Percentiles rank a stretch among this genome's conserved stretches.
phyloP scores from a whole-genome alignment of 176 grass and related monocot species.

The Rhipidocladum racemiflorum region DNA sequence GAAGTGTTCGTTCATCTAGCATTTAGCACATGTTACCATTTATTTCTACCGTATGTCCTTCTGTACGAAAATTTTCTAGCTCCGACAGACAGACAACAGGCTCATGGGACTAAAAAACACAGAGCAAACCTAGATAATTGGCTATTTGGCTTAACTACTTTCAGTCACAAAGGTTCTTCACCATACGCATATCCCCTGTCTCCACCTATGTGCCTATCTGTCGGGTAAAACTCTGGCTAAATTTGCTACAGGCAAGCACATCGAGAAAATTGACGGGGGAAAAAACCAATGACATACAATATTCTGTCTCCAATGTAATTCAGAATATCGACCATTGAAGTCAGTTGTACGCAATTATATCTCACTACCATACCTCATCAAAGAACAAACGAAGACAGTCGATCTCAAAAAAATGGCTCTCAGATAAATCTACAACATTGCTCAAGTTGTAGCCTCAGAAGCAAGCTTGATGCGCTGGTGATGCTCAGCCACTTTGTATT shows the following conservation, averaged over 20 bases:
- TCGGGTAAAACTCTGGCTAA: not conserved
- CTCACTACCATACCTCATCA: slow-evolving; percentile 8
- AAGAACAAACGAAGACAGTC: not conserved
- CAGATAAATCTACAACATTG: not conserved
- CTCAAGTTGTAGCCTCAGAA: slow-evolving; percentile 42
- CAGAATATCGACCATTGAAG: not conserved
- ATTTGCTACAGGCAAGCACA: not conserved
- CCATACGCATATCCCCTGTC: not conserved
- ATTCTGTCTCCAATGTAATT: not conserved
- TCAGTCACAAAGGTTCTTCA: not conserved
- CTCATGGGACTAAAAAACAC: not conserved
- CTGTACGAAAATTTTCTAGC: not conserved
- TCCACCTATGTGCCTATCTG: not conserved
- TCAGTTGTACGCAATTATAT: not conserved
- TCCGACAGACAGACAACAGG: not conserved
- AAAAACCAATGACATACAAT: not conserved
- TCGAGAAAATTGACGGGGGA: not conserved
- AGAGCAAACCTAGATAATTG: not conserved
- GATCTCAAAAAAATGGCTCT: not conserved
- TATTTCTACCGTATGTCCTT: not conserved
- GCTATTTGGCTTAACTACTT: not conserved
- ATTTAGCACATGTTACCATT: not conserved
- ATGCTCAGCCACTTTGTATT: slow-evolving; percentile 86
- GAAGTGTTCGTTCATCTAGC: not conserved
- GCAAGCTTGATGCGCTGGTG: slow-evolving; percentile 78